Evolutionary conservation across 768 basidiomycete species (phyloP).

Genomic region (Mycena rosella): DNA sequence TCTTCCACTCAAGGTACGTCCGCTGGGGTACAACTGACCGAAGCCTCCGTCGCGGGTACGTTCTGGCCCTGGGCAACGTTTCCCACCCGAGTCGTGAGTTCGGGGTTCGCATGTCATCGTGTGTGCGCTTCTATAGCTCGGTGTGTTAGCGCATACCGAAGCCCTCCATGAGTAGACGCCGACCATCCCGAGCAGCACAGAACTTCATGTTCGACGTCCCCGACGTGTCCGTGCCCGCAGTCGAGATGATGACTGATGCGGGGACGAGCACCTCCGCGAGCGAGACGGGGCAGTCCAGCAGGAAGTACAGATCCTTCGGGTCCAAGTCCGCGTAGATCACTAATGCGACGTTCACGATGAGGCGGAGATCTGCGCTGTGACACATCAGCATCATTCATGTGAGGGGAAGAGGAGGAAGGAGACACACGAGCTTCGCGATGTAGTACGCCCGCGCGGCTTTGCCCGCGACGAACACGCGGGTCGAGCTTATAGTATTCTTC

Average conservation of each 20-base stretch:
- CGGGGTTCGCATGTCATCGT: too few species aligned
- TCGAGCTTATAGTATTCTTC: slow-evolving; percentile 85
- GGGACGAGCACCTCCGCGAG: slow-evolving; percentile 88
- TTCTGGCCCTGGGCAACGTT: too few species aligned
- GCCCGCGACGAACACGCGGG: slow-evolving; percentile 96
- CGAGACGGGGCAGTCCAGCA: slow-evolving; percentile 94
- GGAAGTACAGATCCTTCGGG: slow-evolving; percentile 92
- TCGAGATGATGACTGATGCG: slow-evolving; percentile 97
- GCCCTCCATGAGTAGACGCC: slow-evolving; percentile 49
- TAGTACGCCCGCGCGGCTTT: slow-evolving; percentile 97
- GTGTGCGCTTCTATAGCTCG: slow-evolving; percentile 67
- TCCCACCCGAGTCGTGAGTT: too few species aligned
- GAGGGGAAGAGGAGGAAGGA: neutral
- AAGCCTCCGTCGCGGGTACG: too few species aligned
- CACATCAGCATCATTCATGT: neutral
- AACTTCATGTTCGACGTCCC: slow-evolving; percentile 92
- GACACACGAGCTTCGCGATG: slow-evolving; percentile 86
- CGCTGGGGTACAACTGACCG: too few species aligned
- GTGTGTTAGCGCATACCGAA: too few species aligned
- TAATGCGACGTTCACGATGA: slow-evolving; percentile 91
- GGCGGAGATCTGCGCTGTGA: slow-evolving; percentile 74
- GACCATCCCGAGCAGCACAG: slow-evolving; percentile 89
- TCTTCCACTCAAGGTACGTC: too few species aligned
- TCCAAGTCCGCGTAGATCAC: slow-evolving; percentile 89
- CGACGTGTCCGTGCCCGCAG: slow-evolving; percentile 93